Conservation (phyloP, 208 protist species). For the Angomonas ambiguus region DNA sequence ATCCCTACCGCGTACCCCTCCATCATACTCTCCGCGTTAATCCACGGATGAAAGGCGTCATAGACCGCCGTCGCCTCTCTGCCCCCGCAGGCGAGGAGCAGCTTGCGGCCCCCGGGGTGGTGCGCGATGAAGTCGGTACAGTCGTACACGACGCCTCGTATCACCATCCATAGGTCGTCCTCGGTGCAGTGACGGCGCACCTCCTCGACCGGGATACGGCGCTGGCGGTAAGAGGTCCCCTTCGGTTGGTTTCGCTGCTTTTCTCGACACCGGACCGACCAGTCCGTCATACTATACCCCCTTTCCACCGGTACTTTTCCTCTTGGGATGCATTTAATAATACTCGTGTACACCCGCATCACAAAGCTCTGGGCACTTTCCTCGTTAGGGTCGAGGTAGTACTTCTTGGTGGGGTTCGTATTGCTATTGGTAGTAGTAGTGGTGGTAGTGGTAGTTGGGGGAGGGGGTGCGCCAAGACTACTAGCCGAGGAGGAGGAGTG, state of each 20-base stretch:
- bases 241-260: neutral
- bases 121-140: conserved; percentile 36
- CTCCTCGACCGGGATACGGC: neutral
- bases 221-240: neutral
- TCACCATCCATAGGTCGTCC: conserved; percentile 45
- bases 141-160: conserved; percentile 46
- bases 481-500: neutral
- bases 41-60: conserved; percentile 39
- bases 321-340: neutral
- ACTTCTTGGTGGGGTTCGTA: conserved; percentile 1
- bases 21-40: conserved; percentile 35
- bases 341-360: neutral
- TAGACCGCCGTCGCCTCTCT: conserved; percentile 41
- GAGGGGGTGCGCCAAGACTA: neutral
- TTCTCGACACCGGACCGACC: neutral
- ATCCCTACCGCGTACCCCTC: conserved; percentile 32
- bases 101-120: conserved; percentile 36
- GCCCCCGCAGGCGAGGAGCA: conserved; percentile 34
- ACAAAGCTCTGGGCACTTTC: neutral
- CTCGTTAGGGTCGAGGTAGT: neutral
- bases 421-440: neutral
- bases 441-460: neutral
- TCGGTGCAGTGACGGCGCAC: neutral
- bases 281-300: neutral
- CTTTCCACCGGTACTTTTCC: neutral